Conservation (phyloP, 1,284 basidiomycete species). For the Puccinia triticina region DNA sequence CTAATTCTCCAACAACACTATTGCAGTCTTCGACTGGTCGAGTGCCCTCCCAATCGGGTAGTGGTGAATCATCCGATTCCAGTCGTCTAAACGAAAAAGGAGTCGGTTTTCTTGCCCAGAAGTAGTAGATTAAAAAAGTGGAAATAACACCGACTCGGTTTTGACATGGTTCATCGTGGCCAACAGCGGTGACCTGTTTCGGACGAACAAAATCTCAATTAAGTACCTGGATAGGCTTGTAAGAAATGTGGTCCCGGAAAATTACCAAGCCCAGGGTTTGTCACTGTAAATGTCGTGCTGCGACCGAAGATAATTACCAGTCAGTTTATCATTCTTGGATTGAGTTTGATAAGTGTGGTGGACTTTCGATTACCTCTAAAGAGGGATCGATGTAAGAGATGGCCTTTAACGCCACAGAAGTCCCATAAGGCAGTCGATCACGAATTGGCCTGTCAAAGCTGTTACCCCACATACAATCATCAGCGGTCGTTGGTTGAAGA, state of each 20-base stretch:
- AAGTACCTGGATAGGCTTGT: neutral
- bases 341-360: neutral
- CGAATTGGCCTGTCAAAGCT: constrained; percentile 48
- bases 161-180: constrained; percentile 50
- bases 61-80: constrained; percentile 33
- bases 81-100: constrained; percentile 14
- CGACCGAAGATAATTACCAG: neutral
- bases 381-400: constrained; percentile 50
- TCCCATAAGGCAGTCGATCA: constrained; percentile 45
- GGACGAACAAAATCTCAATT: neutral
- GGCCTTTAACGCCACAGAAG: constrained; percentile 38
- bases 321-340: neutral
- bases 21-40: constrained; percentile 44
- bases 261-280: constrained; percentile 50
- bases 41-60: constrained; percentile 37
- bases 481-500: constrained; percentile 25
- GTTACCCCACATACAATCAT: constrained; percentile 49
- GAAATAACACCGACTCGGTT: constrained; percentile 19
- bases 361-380: constrained; percentile 19
- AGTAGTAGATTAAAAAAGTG: neutral
- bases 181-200: constrained; percentile 42
- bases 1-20: constrained; percentile 16
- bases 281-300: constrained; percentile 48
- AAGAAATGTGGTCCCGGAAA: neutral
- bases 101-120: neutral